phyloP scores from a whole-genome alignment of 2,329 filamentous ascomycete species.

The Cordyceps tenuipes region DNA sequence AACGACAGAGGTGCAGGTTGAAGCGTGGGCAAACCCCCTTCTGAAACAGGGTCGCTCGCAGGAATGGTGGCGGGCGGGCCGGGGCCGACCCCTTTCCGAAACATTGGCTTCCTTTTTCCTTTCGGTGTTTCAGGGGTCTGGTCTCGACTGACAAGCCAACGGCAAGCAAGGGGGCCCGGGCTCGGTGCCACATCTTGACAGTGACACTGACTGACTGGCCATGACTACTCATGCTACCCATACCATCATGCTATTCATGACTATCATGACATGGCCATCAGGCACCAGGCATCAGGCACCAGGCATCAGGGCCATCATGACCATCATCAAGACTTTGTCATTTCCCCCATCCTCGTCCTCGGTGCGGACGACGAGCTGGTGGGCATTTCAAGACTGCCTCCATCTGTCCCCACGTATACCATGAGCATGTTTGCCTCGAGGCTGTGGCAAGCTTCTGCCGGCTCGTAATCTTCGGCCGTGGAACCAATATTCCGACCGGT shows the following conservation, averaged over 20 bases:
- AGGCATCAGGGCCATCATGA: too few relatives aligned
- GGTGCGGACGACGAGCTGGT: neutral
- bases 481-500: neutral
- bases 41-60: neutral
- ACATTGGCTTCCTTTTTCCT: neutral
- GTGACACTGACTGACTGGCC: too few relatives aligned
- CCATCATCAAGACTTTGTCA: neutral
- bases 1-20: too few relatives aligned
- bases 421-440: neutral
- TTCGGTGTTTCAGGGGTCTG: neutral
- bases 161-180: neutral
- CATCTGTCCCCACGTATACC: constrained; percentile 3
- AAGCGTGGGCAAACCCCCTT: neutral
- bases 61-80: neutral
- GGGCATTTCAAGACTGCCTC: neutral
- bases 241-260: too few relatives aligned
- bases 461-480: neutral
- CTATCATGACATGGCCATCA: too few relatives aligned
- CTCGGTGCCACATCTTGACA: too few relatives aligned
- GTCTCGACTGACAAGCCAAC: neutral
- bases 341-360: neutral
- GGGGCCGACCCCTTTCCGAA: neutral
- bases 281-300: too few relatives aligned
- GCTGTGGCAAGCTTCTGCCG: neutral
- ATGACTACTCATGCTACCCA: too few relatives aligned